Percentiles rank a stretch among this genome's conserved stretches.
phyloP scores from a whole-genome alignment of 1,284 basidiomycete genomes.

The Cutaneotrichosporon cutaneum region DNA sequence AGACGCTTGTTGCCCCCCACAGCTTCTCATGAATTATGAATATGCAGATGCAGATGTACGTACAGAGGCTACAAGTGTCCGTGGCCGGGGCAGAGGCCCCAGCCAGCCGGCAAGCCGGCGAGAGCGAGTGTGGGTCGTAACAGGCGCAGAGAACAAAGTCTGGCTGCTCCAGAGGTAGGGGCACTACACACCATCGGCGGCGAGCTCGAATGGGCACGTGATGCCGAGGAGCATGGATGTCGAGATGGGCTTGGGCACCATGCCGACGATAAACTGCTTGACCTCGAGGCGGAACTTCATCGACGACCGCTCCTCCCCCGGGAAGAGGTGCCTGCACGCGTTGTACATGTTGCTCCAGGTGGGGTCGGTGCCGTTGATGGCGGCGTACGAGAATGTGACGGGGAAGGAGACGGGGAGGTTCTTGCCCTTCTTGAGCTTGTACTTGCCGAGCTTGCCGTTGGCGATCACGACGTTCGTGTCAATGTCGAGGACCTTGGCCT shows the following conservation, averaged over 20 bases:
- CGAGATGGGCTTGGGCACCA: slow-evolving; percentile 59
- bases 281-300: slow-evolving; percentile 68
- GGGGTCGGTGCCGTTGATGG: slow-evolving; percentile 71
- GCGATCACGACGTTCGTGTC: slow-evolving; percentile 64
- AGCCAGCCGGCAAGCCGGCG: background rate
- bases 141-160: background rate
- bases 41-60: slow-evolving; percentile 10
- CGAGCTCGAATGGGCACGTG: slow-evolving; percentile 71
- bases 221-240: slow-evolving; percentile 64
- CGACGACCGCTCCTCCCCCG: slow-evolving; percentile 63
- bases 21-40: too few relatives aligned
- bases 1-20: too few relatives aligned
- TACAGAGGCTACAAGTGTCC: slow-evolving; percentile 12
- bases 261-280: slow-evolving; percentile 67
- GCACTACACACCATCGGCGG: slow-evolving; percentile 34
- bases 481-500: slow-evolving; percentile 61
- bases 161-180: background rate
- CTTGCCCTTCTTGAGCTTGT: slow-evolving; percentile 63
- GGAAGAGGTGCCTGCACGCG: slow-evolving; percentile 65
- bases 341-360: slow-evolving; percentile 81
- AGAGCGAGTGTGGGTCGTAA: slow-evolving; percentile 3
- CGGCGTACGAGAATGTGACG: slow-evolving; percentile 75
- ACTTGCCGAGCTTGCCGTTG: slow-evolving; percentile 61
- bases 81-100: background rate
- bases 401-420: slow-evolving; percentile 67